Evolutionary conservation across 2,329 filamentous ascomycete genomes (phyloP).

Genomic region (Dendrostoma leiphaemia): DNA sequence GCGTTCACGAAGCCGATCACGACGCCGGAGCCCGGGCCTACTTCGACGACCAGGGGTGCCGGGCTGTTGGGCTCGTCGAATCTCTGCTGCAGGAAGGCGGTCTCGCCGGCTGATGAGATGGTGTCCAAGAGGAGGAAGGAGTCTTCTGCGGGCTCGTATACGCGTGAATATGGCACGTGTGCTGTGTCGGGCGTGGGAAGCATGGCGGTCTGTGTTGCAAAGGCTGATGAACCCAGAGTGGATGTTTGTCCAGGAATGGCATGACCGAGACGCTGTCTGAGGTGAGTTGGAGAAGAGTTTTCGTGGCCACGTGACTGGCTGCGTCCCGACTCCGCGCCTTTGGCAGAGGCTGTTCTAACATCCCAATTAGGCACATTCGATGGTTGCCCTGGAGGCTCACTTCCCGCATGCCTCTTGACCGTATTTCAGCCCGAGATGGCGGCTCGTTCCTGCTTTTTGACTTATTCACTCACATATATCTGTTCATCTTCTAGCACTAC

Average conservation of each 20-base stretch:
- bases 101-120: slow-evolving; percentile 70
- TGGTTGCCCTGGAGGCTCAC: background rate
- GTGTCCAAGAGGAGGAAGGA: slow-evolving; percentile 93
- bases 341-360: background rate
- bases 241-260: too few relatives aligned
- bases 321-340: background rate
- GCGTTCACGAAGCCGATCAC: slow-evolving; percentile 86
- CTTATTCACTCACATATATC: too few relatives aligned
- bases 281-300: slow-evolving; percentile 3
- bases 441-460: background rate
- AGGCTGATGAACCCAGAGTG: background rate
- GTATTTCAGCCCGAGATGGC: background rate
- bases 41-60: slow-evolving; percentile 71
- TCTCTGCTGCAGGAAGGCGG: slow-evolving; percentile 61
- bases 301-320: slow-evolving; percentile 17
- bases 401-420: background rate
- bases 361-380: slow-evolving; percentile 2
- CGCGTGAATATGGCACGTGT: slow-evolving; percentile 81
- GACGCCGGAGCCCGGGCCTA: slow-evolving; percentile 89
- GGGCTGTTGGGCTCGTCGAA: slow-evolving; percentile 46
- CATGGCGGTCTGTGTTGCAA: slow-evolving; percentile 48
- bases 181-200: slow-evolving; percentile 91
- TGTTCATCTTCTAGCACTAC: too few relatives aligned
- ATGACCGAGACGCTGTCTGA: background rate
- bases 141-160: slow-evolving; percentile 96